Conservation (phyloP, 1,284 basidiomycete species). For the Bondarzewia mesenterica region DNA sequence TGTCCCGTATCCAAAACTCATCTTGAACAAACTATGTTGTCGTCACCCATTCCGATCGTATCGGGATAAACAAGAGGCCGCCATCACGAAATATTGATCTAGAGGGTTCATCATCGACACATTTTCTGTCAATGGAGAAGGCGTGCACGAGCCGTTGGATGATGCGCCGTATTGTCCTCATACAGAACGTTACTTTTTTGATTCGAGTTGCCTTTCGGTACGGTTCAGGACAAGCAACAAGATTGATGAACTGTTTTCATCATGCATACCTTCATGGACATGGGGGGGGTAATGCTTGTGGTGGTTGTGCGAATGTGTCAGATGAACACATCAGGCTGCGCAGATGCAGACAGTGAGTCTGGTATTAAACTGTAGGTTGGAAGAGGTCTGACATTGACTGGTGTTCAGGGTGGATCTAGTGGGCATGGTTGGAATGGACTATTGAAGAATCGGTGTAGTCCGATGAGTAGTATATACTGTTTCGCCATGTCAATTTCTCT, state of each 20-base stretch:
- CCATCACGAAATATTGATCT: neutral
- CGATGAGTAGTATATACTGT: too few species aligned
- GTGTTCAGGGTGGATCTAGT: too few species aligned
- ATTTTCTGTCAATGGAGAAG: neutral
- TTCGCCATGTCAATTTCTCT: too few species aligned
- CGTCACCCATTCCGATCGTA: too few species aligned
- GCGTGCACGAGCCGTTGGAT: neutral
- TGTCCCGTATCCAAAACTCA: neutral
- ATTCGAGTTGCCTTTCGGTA: neutral
- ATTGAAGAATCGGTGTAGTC: too few species aligned
- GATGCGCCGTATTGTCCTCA: neutral
- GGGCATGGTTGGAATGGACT: too few species aligned
- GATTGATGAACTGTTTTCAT: neutral
- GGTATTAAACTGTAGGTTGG: too few species aligned
- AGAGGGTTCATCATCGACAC: neutral
- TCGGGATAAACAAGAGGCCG: too few species aligned
- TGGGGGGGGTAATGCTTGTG: neutral
- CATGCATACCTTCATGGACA: neutral
- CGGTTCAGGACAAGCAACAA: neutral
- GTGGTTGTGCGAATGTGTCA: neutral
- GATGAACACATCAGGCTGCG: too few species aligned
- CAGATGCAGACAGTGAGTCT: too few species aligned
- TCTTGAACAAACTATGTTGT: neutral
- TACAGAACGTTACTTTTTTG: neutral
- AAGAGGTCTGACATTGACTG: too few species aligned